These are phyloP conservation scores for Blastobotrys chiropterorum DNA, from an alignment of 805 yeast species.

Conservation along the genomic window DNA sequence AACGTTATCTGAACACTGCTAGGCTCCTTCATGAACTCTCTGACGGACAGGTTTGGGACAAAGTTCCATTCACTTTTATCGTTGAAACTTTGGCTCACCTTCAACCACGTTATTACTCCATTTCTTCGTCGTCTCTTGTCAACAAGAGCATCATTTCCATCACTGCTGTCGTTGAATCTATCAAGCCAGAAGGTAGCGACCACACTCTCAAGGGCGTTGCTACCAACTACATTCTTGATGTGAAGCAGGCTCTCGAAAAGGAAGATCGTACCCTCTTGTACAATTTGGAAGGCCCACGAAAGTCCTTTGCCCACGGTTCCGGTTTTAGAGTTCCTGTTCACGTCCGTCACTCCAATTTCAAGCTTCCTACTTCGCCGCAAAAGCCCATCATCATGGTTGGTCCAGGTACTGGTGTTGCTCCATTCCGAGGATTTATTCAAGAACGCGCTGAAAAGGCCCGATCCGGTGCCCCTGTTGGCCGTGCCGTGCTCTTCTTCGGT, in stretches of 20 bases:
- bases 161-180: constrained; percentile 88
- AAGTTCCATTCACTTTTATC: constrained; percentile 77
- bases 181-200: constrained; percentile 28
- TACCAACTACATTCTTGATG: constrained; percentile 76
- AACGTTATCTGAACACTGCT: constrained; percentile 62
- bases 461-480: constrained; percentile 55
- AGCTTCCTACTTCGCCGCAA: constrained; percentile 77
- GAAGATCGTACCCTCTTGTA: constrained; percentile 44
- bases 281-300: constrained; percentile 81
- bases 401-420: constrained; percentile 99
- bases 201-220: constrained; percentile 75
- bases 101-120: constrained; percentile 94
- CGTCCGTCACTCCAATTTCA: constrained; percentile 90
- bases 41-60: constrained; percentile 58
- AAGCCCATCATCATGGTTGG: constrained; percentile 90
- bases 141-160: constrained; percentile 72
- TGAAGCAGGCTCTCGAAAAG: constrained; percentile 55
- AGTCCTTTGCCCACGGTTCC: constrained; percentile 33
- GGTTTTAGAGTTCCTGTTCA: constrained; percentile 75
- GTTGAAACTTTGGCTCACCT: constrained; percentile 75
- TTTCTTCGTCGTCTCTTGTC: constrained; percentile 78
- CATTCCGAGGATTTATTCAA: constrained; percentile 90
- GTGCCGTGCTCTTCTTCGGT: constrained; percentile 76
- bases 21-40: constrained; percentile 64
- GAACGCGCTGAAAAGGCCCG: constrained; percentile 63